phyloP scores from a whole-genome alignment of 1,139 yeast species.

The Diutina mesorugosa region DNA sequence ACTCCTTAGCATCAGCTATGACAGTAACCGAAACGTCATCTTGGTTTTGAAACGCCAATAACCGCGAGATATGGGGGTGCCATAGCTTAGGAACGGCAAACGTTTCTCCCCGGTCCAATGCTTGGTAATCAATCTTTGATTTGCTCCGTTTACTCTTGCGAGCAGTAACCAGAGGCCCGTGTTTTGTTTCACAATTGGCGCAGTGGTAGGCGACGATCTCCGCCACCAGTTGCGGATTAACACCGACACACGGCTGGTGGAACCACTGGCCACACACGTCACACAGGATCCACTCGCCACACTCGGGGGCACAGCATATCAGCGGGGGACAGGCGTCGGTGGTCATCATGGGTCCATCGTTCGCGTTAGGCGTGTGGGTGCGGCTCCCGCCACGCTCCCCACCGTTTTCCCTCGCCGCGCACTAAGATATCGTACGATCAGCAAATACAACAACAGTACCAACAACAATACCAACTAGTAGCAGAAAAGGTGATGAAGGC shows the following conservation, averaged over 20 bases:
- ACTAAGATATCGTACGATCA: too few species aligned
- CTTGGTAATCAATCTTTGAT: constrained; percentile 58
- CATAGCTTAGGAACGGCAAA: constrained; percentile 41
- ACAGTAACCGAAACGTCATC: constrained; percentile 5
- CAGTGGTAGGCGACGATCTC: constrained; percentile 46
- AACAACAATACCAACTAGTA: too few species aligned
- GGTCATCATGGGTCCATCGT: neutral
- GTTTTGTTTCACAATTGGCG: constrained; percentile 22
- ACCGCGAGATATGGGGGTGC: constrained; percentile 47
- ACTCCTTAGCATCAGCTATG: constrained; percentile 9
- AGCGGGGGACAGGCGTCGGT: neutral
- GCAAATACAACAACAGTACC: too few species aligned
- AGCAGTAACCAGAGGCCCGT: constrained; percentile 42
- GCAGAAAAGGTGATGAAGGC: too few species aligned
- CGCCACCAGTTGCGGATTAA: constrained; percentile 23
- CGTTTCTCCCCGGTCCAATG: constrained; percentile 64
- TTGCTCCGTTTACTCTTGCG: constrained; percentile 46
- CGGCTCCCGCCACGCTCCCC: too few species aligned
- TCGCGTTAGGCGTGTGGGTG: too few species aligned
- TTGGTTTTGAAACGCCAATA: constrained; percentile 13
- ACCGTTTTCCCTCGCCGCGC: too few species aligned
- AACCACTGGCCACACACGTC: constrained; percentile 50
- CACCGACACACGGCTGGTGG: constrained; percentile 38
- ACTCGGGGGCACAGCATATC: neutral
- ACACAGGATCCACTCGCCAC: constrained; percentile 44